These are phyloP conservation scores for Nemania sp. DNA, from an alignment of 2,329 filamentous ascomycete genomes.

Conservation along the genomic window DNA sequence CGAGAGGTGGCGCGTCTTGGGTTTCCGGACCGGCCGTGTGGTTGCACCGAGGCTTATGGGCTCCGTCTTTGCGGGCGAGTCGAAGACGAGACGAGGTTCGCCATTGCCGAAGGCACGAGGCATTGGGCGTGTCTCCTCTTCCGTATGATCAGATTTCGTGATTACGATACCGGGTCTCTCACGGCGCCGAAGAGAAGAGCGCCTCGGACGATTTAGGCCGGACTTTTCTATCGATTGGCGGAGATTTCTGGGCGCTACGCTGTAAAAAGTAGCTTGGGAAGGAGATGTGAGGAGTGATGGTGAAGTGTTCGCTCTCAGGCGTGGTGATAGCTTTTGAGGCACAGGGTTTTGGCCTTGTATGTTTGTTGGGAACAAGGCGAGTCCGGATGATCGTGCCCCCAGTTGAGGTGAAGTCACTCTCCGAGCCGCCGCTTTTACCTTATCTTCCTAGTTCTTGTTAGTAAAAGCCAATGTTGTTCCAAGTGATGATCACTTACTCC, in stretches of 20 bases:
- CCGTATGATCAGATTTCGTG: slow-evolving; percentile 29
- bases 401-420: slow-evolving; percentile 57
- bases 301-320: slow-evolving; percentile 58
- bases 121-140: slow-evolving; percentile 24
- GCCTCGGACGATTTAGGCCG: slow-evolving; percentile 21
- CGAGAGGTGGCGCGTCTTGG: slow-evolving; percentile 41
- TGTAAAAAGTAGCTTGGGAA: slow-evolving; percentile 43
- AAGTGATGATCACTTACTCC: slow-evolving; percentile 33
- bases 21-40: slow-evolving; percentile 8
- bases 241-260: slow-evolving; percentile 26
- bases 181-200: slow-evolving; percentile 18
- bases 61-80: slow-evolving; percentile 46
- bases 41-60: not conserved
- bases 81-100: slow-evolving; percentile 45
- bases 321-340: slow-evolving; percentile 44
- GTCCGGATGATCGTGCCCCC: slow-evolving; percentile 47
- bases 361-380: slow-evolving; percentile 51
- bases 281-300: slow-evolving; percentile 55
- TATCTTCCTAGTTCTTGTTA: slow-evolving; percentile 26
- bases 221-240: slow-evolving; percentile 20
- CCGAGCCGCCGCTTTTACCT: slow-evolving; percentile 32
- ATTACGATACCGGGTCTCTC: slow-evolving; percentile 33
- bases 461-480: not conserved
- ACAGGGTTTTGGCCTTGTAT: slow-evolving; percentile 30
- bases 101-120: slow-evolving; percentile 42